phyloP scores from a whole-genome alignment of 2,329 filamentous ascomycete species.

The Trichoderma sp. region DNA sequence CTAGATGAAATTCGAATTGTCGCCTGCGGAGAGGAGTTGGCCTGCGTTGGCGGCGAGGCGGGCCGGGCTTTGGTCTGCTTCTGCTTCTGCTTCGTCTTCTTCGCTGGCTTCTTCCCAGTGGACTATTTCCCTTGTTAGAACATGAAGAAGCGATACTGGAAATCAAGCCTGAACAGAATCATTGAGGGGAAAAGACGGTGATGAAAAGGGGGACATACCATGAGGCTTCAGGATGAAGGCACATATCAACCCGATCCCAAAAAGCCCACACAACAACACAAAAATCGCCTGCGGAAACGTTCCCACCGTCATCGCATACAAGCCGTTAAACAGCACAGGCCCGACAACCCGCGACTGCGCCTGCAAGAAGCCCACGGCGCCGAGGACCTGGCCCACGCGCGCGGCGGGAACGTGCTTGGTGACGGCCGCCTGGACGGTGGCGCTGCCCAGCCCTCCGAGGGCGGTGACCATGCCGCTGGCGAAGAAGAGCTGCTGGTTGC shows the following conservation, averaged over 20 bases:
- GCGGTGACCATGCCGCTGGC: slow-evolving; percentile 72
- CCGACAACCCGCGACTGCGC: slow-evolving; percentile 76
- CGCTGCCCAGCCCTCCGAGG: slow-evolving; percentile 80
- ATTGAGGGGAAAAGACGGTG: no score
- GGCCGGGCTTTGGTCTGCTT: neutral
- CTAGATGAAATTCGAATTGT: slow-evolving; percentile 38
- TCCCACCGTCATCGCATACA: slow-evolving; percentile 81
- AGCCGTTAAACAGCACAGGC: slow-evolving; percentile 80
- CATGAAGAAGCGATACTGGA: no score
- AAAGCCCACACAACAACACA: slow-evolving; percentile 68
- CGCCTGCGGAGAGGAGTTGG: slow-evolving; percentile 28
- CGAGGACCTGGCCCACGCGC: slow-evolving; percentile 81
- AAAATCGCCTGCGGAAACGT: slow-evolving; percentile 82
- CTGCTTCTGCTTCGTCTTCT: slow-evolving; percentile 35
- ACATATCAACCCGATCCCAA: slow-evolving; percentile 64
- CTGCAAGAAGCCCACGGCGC: slow-evolving; percentile 83
- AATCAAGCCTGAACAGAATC: neutral
- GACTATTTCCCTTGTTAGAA: slow-evolving; percentile 34
- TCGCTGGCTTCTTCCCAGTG: slow-evolving; percentile 41
- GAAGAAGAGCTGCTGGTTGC: slow-evolving; percentile 66
- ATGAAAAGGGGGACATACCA: slow-evolving; percentile 50
- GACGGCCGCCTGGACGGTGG: slow-evolving; percentile 78
- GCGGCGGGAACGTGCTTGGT: slow-evolving; percentile 90
- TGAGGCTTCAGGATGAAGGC: slow-evolving; percentile 73
- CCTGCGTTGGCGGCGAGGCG: neutral